Evolutionary conservation across 208 protist species (phyloP).

Genomic region (Herpetomonas samuelpessoai): DNA sequence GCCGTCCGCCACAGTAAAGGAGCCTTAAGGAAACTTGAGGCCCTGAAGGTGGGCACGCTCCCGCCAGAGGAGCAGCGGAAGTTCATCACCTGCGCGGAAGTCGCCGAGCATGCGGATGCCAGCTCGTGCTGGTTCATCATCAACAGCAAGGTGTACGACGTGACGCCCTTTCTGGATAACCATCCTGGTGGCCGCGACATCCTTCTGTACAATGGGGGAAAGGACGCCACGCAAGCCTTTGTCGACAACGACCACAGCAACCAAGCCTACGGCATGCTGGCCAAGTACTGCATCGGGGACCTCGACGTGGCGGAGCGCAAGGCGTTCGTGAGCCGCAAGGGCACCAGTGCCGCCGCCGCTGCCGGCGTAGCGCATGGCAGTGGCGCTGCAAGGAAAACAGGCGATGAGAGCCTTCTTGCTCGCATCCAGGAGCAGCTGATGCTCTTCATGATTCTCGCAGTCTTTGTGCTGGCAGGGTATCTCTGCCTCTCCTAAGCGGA

Average conservation of each 20-base stretch:
- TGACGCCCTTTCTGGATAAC: slow-evolving; percentile 65
- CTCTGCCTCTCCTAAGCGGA: slow-evolving; percentile 33
- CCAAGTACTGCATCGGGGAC: slow-evolving; percentile 49
- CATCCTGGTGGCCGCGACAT: slow-evolving; percentile 84
- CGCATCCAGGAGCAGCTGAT: slow-evolving; percentile 50
- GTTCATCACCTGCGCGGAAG: slow-evolving; percentile 30
- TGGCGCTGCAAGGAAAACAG: slow-evolving; percentile 1
- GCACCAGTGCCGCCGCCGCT: slow-evolving; percentile 1
- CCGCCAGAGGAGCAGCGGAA: slow-evolving; percentile 29
- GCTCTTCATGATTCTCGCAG: slow-evolving; percentile 30
- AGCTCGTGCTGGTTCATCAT: slow-evolving; percentile 69
- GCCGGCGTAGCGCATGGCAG: slow-evolving; percentile 3
- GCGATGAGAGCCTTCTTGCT: slow-evolving; percentile 39
- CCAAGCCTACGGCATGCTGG: slow-evolving; percentile 52
- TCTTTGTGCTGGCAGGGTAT: slow-evolving; percentile 47
- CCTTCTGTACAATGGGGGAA: slow-evolving; percentile 61
- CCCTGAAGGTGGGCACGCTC: slow-evolving; percentile 48
- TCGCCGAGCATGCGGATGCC: slow-evolving; percentile 32
- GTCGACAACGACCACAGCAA: slow-evolving; percentile 64
- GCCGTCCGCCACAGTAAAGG: slow-evolving; percentile 52
- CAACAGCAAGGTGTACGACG: slow-evolving; percentile 85
- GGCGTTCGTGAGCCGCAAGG: slow-evolving; percentile 17
- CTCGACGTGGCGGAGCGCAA: slow-evolving; percentile 38
- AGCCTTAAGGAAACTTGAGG: slow-evolving; percentile 38
- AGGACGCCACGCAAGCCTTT: slow-evolving; percentile 69